Conservation (phyloP, 106 monocot genomes). For the Allium cepa region DNA sequence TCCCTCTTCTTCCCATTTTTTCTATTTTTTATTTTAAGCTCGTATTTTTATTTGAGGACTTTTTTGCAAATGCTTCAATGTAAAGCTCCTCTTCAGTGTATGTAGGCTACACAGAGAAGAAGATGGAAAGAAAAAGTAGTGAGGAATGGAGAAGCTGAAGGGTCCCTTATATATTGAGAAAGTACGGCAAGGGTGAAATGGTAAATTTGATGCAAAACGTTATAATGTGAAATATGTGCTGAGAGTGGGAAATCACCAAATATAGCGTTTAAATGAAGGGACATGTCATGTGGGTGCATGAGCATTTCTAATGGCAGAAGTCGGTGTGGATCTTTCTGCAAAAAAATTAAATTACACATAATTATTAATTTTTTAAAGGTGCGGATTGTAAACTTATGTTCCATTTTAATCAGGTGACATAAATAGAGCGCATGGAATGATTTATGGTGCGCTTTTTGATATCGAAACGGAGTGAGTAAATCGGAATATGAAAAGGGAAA, state of each 20-base stretch:
- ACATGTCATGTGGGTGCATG: not conserved
- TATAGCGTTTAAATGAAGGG: not conserved
- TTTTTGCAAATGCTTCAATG: not conserved
- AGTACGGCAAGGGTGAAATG: not conserved
- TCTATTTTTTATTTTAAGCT: not conserved
- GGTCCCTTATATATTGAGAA: conserved; percentile 1
- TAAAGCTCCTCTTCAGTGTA: too few relatives aligned
- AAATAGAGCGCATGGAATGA: too few relatives aligned
- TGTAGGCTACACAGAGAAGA: not conserved
- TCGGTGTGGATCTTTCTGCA: not conserved
- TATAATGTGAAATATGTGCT: not conserved
- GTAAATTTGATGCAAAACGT: not conserved
- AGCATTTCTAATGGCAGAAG: not conserved
- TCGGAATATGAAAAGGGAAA: too few relatives aligned
- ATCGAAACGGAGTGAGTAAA: too few relatives aligned
- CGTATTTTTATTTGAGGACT: not conserved
- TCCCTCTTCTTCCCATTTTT: not conserved
- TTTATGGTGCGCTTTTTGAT: too few relatives aligned
- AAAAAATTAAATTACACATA: not conserved
- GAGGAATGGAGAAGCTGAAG: conserved; percentile 6
- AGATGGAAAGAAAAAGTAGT: conserved; percentile 2
- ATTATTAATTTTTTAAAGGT: too few relatives aligned
- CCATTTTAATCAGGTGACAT: too few relatives aligned
- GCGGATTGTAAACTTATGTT: too few relatives aligned
- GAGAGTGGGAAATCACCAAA: not conserved